Base-by-base conservation (phyloP, 176 grass and related monocot genomes). In the Triticum monococcum region DNA sequence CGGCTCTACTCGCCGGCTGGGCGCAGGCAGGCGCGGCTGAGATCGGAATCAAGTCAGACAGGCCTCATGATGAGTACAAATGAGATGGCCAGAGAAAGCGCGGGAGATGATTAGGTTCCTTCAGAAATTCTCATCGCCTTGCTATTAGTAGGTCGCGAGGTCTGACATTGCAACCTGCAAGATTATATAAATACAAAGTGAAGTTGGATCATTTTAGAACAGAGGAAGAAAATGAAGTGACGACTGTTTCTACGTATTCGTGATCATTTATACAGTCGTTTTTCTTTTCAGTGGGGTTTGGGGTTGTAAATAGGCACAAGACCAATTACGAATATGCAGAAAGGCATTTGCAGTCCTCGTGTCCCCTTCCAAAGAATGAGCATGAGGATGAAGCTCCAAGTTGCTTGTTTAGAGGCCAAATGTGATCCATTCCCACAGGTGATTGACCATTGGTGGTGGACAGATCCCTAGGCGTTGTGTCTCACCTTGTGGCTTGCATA, bases 1-100 rank as follows among this genome's bases (percentile, higher is more conserved):
- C 57, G 64, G 7, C 83, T 92, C 38, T 90, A 90, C 87, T 22
- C 83, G 86, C 46, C 33, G 48, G 5, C 32, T 13, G 12, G 9
- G 16, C 77, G 3, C 14, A 11, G 22, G 60, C 22, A 4, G 20
- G 3, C 9, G 60, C 60, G n/a, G 60, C 9, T 25, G 22, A 62
- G n/a, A 24, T 24, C 20, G 20, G 60, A 20, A 8, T 9, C 60
- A 62, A 62, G 50, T 54, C 50, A 54, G 14, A 54, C 50, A 17
- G 50, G 60, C 60, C 60, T 62, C 9, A 24, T 62, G n/a, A 23
- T 62, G 10, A 62, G 60, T 62, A n/a, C 0, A 62, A 62, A 62
- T 20, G 60, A 62, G 60, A 25, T 4, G n/a, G 10, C 22, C 18
- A 61, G 59, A 61, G 59, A 11, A 61, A 61, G 7, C 52, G 18